Conservation (phyloP, 2,329 filamentous ascomycete species). For the Cadophora gregata region DNA sequence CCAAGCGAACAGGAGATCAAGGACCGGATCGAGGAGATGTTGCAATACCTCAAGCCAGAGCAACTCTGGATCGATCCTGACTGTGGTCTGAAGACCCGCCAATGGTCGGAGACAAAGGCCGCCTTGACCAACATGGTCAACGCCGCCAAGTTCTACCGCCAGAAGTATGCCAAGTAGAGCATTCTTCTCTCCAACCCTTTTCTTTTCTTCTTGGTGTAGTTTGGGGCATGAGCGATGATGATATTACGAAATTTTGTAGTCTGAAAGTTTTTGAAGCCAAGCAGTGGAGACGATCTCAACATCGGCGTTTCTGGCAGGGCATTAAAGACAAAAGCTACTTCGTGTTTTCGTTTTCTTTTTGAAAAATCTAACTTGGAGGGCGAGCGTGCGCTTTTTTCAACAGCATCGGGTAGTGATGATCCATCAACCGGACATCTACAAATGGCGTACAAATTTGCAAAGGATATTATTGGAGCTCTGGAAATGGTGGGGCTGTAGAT, state of each 20-base stretch:
- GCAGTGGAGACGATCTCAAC: constrained; percentile 53
- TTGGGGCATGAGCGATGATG: constrained; percentile 23
- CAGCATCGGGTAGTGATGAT: constrained; percentile 44
- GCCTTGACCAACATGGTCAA: constrained; percentile 96
- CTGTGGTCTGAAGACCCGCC: constrained; percentile 98
- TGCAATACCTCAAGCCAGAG: constrained; percentile 93
- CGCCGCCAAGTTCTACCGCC: constrained; percentile 94
- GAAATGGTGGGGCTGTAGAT: not conserved
- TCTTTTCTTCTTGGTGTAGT: constrained; percentile 24
- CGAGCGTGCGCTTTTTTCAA: constrained; percentile 39
- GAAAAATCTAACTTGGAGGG: constrained; percentile 21
- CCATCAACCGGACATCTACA: constrained; percentile 46
- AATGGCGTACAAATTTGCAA: constrained; percentile 33
- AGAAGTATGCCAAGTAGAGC: constrained; percentile 69
- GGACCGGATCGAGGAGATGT: constrained; percentile 97
- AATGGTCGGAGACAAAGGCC: constrained; percentile 99
- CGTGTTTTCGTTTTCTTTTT: not conserved
- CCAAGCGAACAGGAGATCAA: constrained; percentile 98
- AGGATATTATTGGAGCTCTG: constrained; percentile 19
- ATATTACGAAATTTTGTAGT: constrained; percentile 32
- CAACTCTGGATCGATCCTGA: constrained; percentile 99
- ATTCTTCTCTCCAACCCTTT: constrained; percentile 23
- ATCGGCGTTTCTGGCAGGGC: constrained; percentile 51
- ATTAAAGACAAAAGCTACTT: constrained; percentile 43
- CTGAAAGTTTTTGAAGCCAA: constrained; percentile 33